Conservation (phyloP, 176 grass and related monocot species). For the Luzula sylvatica region DNA sequence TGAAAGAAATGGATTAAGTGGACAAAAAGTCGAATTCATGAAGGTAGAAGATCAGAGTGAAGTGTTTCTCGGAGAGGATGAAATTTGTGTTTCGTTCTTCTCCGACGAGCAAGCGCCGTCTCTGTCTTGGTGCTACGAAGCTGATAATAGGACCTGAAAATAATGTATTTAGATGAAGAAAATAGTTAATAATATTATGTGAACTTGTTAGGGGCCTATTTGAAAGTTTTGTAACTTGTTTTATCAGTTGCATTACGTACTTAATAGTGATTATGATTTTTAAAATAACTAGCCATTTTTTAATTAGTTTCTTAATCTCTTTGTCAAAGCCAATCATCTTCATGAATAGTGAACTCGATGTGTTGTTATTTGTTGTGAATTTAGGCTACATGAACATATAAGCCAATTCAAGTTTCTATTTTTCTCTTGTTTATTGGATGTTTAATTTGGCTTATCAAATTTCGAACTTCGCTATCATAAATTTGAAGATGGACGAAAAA, state of each 20-base stretch:
- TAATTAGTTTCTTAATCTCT: neutral
- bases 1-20: slow-evolving; percentile 24
- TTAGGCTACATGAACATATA: slow-evolving; percentile 8
- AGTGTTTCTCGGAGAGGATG: slow-evolving; percentile 46
- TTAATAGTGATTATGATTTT: too few relatives aligned
- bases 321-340: neutral
- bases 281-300: neutral
- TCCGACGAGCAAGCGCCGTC: slow-evolving; percentile 53
- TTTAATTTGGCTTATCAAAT: slow-evolving; percentile 15
- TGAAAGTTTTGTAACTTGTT: slow-evolving; percentile 32
- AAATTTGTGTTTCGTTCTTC: slow-evolving; percentile 51
- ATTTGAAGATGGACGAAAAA: slow-evolving; percentile 4
- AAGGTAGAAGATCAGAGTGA: slow-evolving; percentile 67
- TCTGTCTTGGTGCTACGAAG: slow-evolving; percentile 56
- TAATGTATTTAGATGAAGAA: neutral
- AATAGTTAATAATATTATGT: slow-evolving; percentile 14
- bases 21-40: slow-evolving; percentile 18
- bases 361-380: neutral
- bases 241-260: too few relatives aligned
- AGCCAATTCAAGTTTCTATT: slow-evolving; percentile 6
- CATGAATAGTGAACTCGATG: neutral
- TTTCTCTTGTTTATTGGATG: slow-evolving; percentile 2
- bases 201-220: slow-evolving; percentile 12
- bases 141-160: slow-evolving; percentile 38
- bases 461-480: neutral